phyloP scores from a whole-genome alignment of 352 stramenopile species.

The Peronospora destructor region DNA sequence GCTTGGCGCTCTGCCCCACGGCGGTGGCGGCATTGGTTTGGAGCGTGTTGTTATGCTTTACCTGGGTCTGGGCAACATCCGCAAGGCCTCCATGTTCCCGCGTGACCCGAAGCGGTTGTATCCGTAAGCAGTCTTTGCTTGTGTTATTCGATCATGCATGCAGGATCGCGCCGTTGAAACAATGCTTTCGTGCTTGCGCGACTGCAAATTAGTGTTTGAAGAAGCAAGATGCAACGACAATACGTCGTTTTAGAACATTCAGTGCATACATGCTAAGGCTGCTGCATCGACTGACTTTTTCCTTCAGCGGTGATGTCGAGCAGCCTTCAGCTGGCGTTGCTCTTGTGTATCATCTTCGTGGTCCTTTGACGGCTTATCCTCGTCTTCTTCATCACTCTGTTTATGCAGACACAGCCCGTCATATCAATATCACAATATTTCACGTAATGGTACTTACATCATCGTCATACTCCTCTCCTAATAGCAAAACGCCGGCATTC shows the following conservation, averaged over 20 bases:
- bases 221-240: conserved; percentile 12
- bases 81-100: conserved; percentile 98
- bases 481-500: conserved; percentile 13
- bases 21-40: conserved; percentile 96
- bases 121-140: conserved; percentile 30
- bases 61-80: conserved; percentile 97
- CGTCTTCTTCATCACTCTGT: conserved; percentile 17
- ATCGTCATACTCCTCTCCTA: conserved; percentile 36
- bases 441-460: conserved; percentile 21
- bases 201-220: conserved; percentile 8
- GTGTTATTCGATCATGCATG: conserved; percentile 10
- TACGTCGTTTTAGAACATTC: conserved; percentile 4
- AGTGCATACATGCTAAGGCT: neutral
- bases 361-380: neutral
- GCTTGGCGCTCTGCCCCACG: conserved; percentile 96
- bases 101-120: conserved; percentile 90
- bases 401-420: neutral
- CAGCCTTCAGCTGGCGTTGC: conserved; percentile 3
- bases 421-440: neutral
- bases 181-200: conserved; percentile 7
- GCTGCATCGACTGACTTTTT: neutral
- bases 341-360: conserved; percentile 2
- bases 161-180: conserved; percentile 10
- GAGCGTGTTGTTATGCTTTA: conserved; percentile 99
- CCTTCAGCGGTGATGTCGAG: conserved; percentile 1